Base-by-base conservation (phyloP, 2,329 filamentous ascomycete species). In the Plectosphaerella plurivora region DNA sequence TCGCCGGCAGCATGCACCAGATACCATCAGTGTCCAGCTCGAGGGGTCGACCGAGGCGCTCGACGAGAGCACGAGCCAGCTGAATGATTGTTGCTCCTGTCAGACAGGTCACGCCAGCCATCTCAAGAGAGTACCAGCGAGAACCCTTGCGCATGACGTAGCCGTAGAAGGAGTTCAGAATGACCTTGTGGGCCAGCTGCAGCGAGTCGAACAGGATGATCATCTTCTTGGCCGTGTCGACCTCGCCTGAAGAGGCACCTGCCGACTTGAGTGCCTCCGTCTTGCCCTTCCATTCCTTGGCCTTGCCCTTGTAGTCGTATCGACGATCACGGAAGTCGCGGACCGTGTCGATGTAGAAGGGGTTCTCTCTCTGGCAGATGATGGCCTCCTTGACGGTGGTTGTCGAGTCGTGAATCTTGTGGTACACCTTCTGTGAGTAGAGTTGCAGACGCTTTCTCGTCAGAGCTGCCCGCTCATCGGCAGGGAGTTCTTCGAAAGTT, bases 131-230 rank as follows among this genome's bases (percentile, higher is more conserved):
- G 67, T 99, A 99, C 94, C 94, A 99, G 51, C 94, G 85, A 37
- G 94, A 99, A 35, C 94, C 94, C 68, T 99, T 99, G 74, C 94
- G 82, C 94, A 99, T 99, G 68, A 97, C 94, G 66, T 99, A 99
- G 57, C 94, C 94, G 61, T 99, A 99, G 75, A 99, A 99, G 52
- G 91, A 96, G 75, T 99, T 99, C 51, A 99, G 70, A 78, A 99
- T 99, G 73, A 99, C 94, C 69, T 99, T 99, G 76, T 99, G 94
- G 0, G 94, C 94, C 62, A 99, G 77, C 68, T 99, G 95, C 53
- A 99, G 77, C 1, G 94, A 99, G 67, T 99, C 94, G 67, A 90
- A 99, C 5, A 99, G 73, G 47, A 97, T 80, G 52, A 97, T 94
- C 95, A 99, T 99, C 77, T 99, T 99, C 75, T 97, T 97, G 5